Evolutionary conservation across 2,329 filamentous ascomycete genomes (phyloP).

Genomic region (Coniochaeta hoffmannii): DNA sequence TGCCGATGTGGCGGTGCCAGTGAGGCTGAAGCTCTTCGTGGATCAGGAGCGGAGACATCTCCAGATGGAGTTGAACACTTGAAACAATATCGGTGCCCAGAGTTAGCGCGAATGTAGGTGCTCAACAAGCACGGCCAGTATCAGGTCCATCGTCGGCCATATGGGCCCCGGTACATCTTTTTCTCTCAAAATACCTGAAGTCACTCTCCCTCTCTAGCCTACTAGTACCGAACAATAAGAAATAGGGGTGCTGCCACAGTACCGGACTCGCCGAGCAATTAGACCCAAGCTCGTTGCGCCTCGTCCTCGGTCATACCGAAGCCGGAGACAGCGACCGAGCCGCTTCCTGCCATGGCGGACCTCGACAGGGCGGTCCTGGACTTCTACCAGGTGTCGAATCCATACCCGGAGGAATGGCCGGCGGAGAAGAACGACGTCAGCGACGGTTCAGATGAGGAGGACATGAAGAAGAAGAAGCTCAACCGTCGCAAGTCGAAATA

Average conservation of each 20-base stretch:
- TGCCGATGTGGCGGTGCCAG: background rate
- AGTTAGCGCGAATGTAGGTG: too few species aligned
- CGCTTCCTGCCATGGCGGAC: conserved; percentile 48
- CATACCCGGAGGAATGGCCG: conserved; percentile 82
- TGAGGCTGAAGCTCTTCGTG: background rate
- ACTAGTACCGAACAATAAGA: too few species aligned
- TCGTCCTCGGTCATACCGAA: background rate
- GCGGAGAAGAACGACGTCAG: conserved; percentile 69
- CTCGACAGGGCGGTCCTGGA: conserved; percentile 72
- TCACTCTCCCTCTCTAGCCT: too few species aligned
- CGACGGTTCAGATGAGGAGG: conserved; percentile 57
- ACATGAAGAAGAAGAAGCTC: conserved; percentile 39
- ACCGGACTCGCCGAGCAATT: too few species aligned
- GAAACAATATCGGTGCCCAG: background rate
- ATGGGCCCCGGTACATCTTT: background rate
- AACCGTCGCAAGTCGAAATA: conserved; percentile 69
- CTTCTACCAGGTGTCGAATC: conserved; percentile 77
- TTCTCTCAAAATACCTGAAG: background rate
- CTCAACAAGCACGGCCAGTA: background rate
- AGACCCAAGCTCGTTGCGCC: background rate
- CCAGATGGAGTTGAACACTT: background rate
- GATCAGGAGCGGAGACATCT: background rate
- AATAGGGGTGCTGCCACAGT: too few species aligned
- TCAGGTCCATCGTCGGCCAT: too few species aligned
- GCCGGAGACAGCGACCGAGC: background rate